phyloP scores from a whole-genome alignment of 2,329 filamentous ascomycete species.

The Aspergillus sp. region DNA sequence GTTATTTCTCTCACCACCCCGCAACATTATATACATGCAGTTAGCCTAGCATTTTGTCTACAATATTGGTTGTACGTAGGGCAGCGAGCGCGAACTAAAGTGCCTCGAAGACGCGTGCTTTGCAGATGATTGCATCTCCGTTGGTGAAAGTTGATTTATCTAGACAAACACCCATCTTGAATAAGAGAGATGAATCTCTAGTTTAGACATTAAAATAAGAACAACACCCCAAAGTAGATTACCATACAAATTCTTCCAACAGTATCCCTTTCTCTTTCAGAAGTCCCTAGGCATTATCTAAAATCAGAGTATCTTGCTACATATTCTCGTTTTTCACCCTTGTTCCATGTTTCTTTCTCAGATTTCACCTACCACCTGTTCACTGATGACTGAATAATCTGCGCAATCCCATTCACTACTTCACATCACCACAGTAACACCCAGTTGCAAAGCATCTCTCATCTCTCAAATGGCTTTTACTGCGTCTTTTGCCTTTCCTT shows the following conservation, averaged over 20 bases:
- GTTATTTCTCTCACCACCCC: too few species aligned
- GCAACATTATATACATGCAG: too few species aligned
- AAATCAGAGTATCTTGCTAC: not conserved
- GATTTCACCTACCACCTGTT: not conserved
- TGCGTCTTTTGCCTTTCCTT: not conserved
- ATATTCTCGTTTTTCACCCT: not conserved
- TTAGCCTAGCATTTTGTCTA: too few species aligned
- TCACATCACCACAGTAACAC: conserved; percentile 12
- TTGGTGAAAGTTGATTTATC: too few species aligned
- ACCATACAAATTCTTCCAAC: not conserved
- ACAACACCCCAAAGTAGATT: not conserved
- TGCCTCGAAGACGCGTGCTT: too few species aligned
- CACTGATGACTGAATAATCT: conserved; percentile 10
- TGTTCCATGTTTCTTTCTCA: not conserved
- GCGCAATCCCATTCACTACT: conserved; percentile 1
- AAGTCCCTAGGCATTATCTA: not conserved
- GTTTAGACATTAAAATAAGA: not conserved
- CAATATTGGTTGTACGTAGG: too few species aligned
- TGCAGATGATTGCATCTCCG: too few species aligned
- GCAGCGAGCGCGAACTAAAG: too few species aligned
- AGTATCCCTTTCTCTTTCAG: not conserved
- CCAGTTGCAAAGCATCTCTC: not conserved
- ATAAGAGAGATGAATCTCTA: too few species aligned
- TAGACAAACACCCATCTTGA: too few species aligned
- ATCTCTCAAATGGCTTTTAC: not conserved